phyloP scores from a whole-genome alignment of 768 basidiomycete species.

The Lactarius indigo region DNA sequence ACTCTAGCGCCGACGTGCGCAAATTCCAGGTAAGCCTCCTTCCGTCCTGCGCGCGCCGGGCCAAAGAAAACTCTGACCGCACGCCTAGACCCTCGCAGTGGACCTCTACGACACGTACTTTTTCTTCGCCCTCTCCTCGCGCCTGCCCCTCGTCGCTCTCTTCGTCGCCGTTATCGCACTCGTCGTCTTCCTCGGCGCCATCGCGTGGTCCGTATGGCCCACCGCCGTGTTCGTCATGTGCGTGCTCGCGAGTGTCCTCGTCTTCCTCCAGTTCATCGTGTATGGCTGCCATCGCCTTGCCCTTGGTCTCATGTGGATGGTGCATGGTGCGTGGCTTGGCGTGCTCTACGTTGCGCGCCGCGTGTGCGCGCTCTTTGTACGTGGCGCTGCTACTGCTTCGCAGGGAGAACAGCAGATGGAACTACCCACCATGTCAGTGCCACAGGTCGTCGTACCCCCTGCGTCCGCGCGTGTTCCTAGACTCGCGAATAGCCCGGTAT shows the following conservation, averaged over 20 bases:
- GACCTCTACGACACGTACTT: constrained; percentile 60
- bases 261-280: constrained; percentile 65
- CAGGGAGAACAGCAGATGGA: too few species aligned
- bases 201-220: constrained; percentile 65
- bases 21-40: constrained; percentile 51
- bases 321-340: constrained; percentile 3
- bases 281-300: constrained; percentile 17
- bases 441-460: background rate
- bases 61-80: background rate
- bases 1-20: constrained; percentile 47
- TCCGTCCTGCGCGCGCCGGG: background rate
- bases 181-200: constrained; percentile 54
- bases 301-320: constrained; percentile 7
- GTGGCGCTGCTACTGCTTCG: too few species aligned
- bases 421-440: too few species aligned
- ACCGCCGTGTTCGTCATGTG: constrained; percentile 56
- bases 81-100: constrained; percentile 42
- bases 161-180: constrained; percentile 53
- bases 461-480: background rate
- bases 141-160: constrained; percentile 63
- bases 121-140: constrained; percentile 66
- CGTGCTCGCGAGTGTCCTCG: constrained; percentile 52
- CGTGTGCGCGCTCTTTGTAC: background rate
- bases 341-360: background rate
- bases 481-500: background rate